Base-by-base conservation (phyloP, 2,329 filamentous ascomycete genomes). In the Magnaporthiopsis rhizophila region DNA sequence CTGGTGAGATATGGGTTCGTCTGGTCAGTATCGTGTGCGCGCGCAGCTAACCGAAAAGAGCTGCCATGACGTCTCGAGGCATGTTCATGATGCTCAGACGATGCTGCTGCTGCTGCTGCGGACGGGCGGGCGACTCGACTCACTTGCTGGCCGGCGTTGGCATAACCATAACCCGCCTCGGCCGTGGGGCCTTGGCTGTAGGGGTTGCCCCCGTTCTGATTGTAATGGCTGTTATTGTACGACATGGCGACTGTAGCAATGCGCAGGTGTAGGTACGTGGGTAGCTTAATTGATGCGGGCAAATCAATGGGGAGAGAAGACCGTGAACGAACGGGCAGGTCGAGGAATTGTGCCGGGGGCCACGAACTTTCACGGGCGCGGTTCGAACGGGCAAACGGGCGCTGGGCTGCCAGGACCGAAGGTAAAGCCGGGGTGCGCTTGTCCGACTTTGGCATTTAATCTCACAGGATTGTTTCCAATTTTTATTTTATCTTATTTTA, bases 201-300 rank as follows among this genome's bases (percentile, higher is more conserved):
- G 56, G 87, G 87, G 72, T 89, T 89, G 67, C 83, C 81, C 68
- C 83, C 79, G 74, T 89, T 88, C 71, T 84, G 83, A 68, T 53
- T 50, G 45, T 50, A 21, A 79, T 78, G 78, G 86, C 83, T 36
- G 34, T 36, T 38, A 6, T 80, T 78, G 78, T 86, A 83, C 69
- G 85, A 85, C 86, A 89, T 88, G 73, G 65, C 74, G 74, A 64
- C 65, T 65, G 36, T 62, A 38, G 59, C 38, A 38, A 26, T 61
- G n/a, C 24, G 59, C 36, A 15, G 59, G 28, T 36, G 26, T 34
- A 30, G 30, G 30, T 30, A 24, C 24, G 26, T 34, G 4, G 30
- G 30, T 30, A 24, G 59, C 59, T 61, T 34, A 34, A 61, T 61
- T 38, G 59, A 61, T 38, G 59, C 59, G 32, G 30, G 30, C 59